Percentiles rank a stretch among this genome's conserved stretches.
Evolutionary conservation across 2,329 filamentous ascomycete genomes (phyloP).

Genomic region (Pseudogymnoascus destructans): DNA sequence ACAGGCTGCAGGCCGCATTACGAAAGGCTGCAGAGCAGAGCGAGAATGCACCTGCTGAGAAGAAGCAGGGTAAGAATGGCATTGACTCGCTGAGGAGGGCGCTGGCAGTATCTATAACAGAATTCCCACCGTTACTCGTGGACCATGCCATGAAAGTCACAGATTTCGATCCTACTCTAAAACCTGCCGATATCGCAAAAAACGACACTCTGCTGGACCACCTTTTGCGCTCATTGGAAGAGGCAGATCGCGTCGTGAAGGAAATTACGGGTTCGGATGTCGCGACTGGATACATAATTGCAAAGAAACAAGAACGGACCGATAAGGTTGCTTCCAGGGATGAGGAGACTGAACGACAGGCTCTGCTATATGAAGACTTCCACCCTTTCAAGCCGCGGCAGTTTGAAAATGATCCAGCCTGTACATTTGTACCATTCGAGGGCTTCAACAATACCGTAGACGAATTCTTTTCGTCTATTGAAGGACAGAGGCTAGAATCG

Average conservation of each 20-base stretch:
- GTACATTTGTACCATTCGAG: constrained; percentile 61
- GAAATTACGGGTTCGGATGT: constrained; percentile 52
- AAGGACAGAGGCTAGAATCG: constrained; percentile 84
- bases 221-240: constrained; percentile 53
- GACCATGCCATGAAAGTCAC: constrained; percentile 68
- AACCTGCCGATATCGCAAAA: constrained; percentile 56
- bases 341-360: constrained; percentile 28
- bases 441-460: constrained; percentile 90
- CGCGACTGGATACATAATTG: constrained; percentile 78
- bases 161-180: constrained; percentile 54
- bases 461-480: constrained; percentile 92
- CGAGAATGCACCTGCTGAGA: constrained; percentile 37
- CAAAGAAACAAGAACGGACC: constrained; percentile 40
- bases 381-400: constrained; percentile 82
- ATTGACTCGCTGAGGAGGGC: constrained; percentile 68
- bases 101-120: constrained; percentile 70
- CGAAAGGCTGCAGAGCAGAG: constrained; percentile 50
- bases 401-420: constrained; percentile 52
- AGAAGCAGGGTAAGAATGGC: constrained; percentile 53
- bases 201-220: constrained; percentile 50
- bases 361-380: constrained; percentile 79
- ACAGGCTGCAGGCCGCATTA: constrained; percentile 57
- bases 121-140: constrained; percentile 75
- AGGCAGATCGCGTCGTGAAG: constrained; percentile 57
- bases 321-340: constrained; percentile 15